Conservation (phyloP, 768 basidiomycete genomes). For the Cystofilobasidium bisporidii region DNA sequence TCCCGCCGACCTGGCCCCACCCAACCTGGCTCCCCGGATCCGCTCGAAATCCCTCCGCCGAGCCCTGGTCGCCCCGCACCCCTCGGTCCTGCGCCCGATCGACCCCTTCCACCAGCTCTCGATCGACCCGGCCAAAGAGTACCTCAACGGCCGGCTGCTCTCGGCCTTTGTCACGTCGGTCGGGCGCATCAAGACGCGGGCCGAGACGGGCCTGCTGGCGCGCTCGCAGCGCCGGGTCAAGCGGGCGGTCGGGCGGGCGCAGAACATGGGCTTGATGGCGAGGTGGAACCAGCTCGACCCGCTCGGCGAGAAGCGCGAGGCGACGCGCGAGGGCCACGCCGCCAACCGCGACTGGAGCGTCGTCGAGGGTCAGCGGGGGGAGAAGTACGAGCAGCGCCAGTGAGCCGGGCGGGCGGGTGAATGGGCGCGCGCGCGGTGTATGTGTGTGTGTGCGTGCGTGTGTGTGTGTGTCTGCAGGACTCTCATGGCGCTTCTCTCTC, state of each 20-base stretch:
- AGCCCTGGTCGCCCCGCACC: neutral
- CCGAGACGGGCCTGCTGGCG: slow-evolving; percentile 61
- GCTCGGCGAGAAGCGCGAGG: neutral
- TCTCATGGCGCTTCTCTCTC: too few relatives aligned
- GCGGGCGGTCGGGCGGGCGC: slow-evolving; percentile 78
- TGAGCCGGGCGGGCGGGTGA: neutral
- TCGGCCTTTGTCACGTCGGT: slow-evolving; percentile 14
- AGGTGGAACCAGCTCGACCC: slow-evolving; percentile 13
- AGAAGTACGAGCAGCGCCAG: neutral
- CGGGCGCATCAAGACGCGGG: slow-evolving; percentile 59
- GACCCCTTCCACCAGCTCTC: slow-evolving; percentile 17
- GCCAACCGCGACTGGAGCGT: neutral
- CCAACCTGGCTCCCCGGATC: neutral
- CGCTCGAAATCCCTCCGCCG: neutral
- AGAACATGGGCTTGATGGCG: slow-evolving; percentile 73
- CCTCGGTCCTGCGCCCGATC: neutral
- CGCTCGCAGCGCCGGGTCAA: slow-evolving; percentile 67
- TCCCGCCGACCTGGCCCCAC: neutral
- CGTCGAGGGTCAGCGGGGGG: neutral
- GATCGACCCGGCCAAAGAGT: slow-evolving; percentile 6
- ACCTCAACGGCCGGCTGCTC: slow-evolving; percentile 26
- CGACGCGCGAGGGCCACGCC: neutral
- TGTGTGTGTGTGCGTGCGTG: too few relatives aligned
- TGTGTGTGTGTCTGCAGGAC: too few relatives aligned
- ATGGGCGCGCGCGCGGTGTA: too few relatives aligned